phyloP scores from a whole-genome alignment of 805 yeast species.

The Danielia oregonensis region DNA sequence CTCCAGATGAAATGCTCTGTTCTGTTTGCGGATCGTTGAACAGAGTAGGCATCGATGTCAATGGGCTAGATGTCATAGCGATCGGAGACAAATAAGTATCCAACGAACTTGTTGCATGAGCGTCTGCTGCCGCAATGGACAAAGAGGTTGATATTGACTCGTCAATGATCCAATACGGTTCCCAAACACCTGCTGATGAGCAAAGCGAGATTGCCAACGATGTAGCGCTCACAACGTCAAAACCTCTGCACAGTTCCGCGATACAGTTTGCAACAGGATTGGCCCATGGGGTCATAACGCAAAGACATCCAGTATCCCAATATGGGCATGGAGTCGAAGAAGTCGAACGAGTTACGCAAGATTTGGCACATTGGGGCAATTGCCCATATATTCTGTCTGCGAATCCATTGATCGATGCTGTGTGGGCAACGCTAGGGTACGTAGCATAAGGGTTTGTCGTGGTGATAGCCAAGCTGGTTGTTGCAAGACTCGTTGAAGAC shows the following conservation, averaged over 20 bases:
- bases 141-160: constrained; percentile 22
- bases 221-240: constrained; percentile 26
- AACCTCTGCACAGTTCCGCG: constrained; percentile 22
- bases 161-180: constrained; percentile 31
- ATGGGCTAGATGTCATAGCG: no score
- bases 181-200: constrained; percentile 31
- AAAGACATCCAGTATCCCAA: constrained; percentile 46
- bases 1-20: no score
- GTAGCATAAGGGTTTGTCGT: constrained; percentile 24
- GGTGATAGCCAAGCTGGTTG: constrained; percentile 16
- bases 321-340: constrained; percentile 41
- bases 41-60: no score
- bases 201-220: constrained; percentile 31
- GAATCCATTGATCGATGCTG: constrained; percentile 41
- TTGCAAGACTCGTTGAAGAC: constrained; percentile 13
- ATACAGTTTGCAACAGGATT: constrained; percentile 34
- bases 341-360: constrained; percentile 30
- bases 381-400: constrained; percentile 33
- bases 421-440: constrained; percentile 33
- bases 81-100: no score
- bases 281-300: constrained; percentile 37
- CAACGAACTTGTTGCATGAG: no score
- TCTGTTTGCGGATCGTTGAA: no score
- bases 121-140: constrained; percentile 21
- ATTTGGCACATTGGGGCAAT: constrained; percentile 35